phyloP scores from a whole-genome alignment of 495 filamentous ascomycete genomes.

The Articulospora tetracladia region DNA sequence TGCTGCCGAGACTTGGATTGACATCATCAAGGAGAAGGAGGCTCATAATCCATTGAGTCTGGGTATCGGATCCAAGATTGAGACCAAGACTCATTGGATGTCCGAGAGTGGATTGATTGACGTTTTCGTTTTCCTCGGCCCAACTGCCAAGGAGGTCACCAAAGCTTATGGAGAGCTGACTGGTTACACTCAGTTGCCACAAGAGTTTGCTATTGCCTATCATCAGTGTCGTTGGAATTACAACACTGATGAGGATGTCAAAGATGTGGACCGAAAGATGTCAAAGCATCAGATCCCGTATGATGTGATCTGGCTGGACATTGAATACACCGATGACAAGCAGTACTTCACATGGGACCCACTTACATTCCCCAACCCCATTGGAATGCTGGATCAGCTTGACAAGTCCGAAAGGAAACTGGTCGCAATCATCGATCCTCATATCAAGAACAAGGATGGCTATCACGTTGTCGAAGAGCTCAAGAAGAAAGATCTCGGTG shows the following conservation, averaged over 20 bases:
- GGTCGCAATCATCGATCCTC: slow-evolving; percentile 92
- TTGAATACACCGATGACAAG: slow-evolving; percentile 93
- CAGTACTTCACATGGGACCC: slow-evolving; percentile 98
- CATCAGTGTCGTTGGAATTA: slow-evolving; percentile 99
- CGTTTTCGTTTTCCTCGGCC: slow-evolving; percentile 90
- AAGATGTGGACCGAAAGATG: slow-evolving; percentile 92
- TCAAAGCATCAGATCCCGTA: slow-evolving; percentile 93
- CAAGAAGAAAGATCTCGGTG: slow-evolving; percentile 74
- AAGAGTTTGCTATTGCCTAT: slow-evolving; percentile 87
- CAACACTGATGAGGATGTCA: slow-evolving; percentile 92
- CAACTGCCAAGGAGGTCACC: slow-evolving; percentile 74
- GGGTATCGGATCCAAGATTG: slow-evolving; percentile 60
- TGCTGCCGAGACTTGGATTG: slow-evolving; percentile 95
- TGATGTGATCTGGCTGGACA: slow-evolving; percentile 97
- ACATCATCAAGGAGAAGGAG: slow-evolving; percentile 79
- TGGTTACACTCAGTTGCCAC: slow-evolving; percentile 85
- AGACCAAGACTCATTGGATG: slow-evolving; percentile 93
- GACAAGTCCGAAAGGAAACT: slow-evolving; percentile 82
- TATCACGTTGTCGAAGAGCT: slow-evolving; percentile 77
- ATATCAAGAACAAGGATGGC: slow-evolving; percentile 86
- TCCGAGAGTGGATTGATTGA: slow-evolving; percentile 89
- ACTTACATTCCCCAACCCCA: slow-evolving; percentile 78
- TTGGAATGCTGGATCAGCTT: slow-evolving; percentile 82
- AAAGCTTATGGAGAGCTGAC: slow-evolving; percentile 87
- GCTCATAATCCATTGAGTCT: slow-evolving; percentile 74